phyloP scores from a whole-genome alignment of 345 rosid genomes.

The Reutealis trisperma region DNA sequence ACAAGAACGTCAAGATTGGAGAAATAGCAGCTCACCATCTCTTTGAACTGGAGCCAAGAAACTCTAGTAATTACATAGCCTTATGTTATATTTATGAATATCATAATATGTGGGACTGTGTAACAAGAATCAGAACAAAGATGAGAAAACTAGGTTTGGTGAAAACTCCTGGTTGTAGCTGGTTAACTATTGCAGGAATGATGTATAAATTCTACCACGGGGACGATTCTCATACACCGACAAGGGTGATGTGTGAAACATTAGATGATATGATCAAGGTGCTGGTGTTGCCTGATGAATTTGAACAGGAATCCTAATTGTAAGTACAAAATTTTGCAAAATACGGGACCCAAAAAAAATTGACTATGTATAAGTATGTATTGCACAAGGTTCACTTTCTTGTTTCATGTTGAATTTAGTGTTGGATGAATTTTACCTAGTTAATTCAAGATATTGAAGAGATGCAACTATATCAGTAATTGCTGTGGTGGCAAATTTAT shows the following conservation, averaged over 20 bases:
- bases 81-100: constrained; percentile 28
- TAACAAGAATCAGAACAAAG: constrained; percentile 16
- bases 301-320: neutral
- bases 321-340: neutral
- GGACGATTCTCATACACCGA: constrained; percentile 15
- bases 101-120: constrained; percentile 9
- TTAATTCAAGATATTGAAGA: neutral
- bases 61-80: constrained; percentile 27
- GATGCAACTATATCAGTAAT: neutral
- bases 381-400: neutral
- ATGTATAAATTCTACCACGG: constrained; percentile 26
- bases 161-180: constrained; percentile 29
- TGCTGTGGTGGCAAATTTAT: neutral
- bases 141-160: constrained; percentile 27
- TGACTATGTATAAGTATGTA: neutral
- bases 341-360: neutral
- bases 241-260: constrained; percentile 10
- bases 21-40: constrained; percentile 31
- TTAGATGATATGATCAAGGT: constrained; percentile 13
- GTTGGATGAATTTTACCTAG: neutral
- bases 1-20: constrained; percentile 24
- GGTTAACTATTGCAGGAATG: constrained; percentile 24
- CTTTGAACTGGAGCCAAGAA: constrained; percentile 31
- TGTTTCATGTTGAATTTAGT: neutral
- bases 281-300: constrained; percentile 5